Base-by-base conservation (phyloP, 495 filamentous ascomycete genomes). In the Lentithecium fluviatile region DNA sequence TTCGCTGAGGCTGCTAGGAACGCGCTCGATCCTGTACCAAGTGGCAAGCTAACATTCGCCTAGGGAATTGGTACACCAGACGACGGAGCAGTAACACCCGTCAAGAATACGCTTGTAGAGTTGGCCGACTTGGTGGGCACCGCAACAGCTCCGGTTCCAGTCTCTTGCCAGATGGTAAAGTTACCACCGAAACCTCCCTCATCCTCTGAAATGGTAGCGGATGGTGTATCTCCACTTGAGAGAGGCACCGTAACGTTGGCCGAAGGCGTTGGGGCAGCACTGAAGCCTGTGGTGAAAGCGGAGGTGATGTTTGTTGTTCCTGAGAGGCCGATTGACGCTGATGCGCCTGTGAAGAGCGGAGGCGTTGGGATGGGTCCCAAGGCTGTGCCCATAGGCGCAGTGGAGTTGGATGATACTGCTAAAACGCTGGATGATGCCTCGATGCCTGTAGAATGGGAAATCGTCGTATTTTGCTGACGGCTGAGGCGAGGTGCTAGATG, bases 1-100 rank as follows among this genome's bases (percentile, higher is more conserved):
- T 60, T 60, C 37, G 24, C 19, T 20, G 48, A 45, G 2, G 25
- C 0, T 13, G 48, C 32, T 36, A 38, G 48, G 19, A 64, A 26
- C 2, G 49, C 15, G 32, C 56, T 59, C 15, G 38, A 46, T 38
- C 8, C 58, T 15, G 54, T 57, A 5, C 54, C 54, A 3, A 20
- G 13, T 47, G 15, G 19, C 15, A 42, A 11, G 20, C 38, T 56
- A 19, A 32, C 38, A 17, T 54, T 60, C 12, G 47, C 56, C 20
- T 24, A 40, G 1, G 32, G 4, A 6, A 19, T 21, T 8, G 50
- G 19, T 10, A 32, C 23, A 15, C 21, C 46, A 2, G 17, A 21
- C 23, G 46, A 24, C 12, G 25, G 46, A 6, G 25, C 21, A 20
- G 25, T 5, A 20, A 20, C 40, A 20, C 40, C 40, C 4, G 40